Evolutionary conservation across 768 basidiomycete genomes (phyloP).

Genomic region (Kwoniella dendrophila): DNA sequence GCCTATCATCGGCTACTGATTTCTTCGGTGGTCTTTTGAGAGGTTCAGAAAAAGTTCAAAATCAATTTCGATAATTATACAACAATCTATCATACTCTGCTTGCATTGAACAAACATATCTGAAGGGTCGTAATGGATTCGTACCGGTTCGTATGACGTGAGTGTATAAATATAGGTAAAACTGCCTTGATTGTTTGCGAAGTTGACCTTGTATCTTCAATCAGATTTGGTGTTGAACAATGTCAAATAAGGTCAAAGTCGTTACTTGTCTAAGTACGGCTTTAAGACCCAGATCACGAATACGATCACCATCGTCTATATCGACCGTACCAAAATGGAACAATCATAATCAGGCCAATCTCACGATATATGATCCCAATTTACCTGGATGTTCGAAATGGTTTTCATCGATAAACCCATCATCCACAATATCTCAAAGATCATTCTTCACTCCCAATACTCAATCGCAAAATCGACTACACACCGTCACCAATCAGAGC

Average conservation of each 20-base stretch:
- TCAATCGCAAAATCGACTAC: background rate
- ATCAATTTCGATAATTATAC: too few relatives aligned
- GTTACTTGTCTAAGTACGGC: constrained; percentile 9
- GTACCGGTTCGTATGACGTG: too few relatives aligned
- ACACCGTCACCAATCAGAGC: background rate
- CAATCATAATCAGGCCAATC: background rate
- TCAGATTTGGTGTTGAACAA: constrained; percentile 1
- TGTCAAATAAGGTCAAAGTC: constrained; percentile 18
- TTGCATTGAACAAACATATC: too few relatives aligned
- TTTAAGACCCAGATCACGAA: background rate
- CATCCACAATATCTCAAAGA: background rate
- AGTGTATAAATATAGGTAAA: too few relatives aligned
- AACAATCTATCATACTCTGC: too few relatives aligned
- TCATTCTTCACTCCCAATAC: constrained; percentile 20
- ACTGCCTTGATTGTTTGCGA: too few relatives aligned
- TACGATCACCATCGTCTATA: background rate
- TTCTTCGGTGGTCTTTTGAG: background rate
- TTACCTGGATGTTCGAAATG: constrained; percentile 22
- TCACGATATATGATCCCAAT: background rate
- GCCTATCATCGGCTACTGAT: too few relatives aligned
- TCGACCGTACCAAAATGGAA: background rate
- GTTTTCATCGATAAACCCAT: background rate
- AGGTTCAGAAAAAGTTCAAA: too few relatives aligned
- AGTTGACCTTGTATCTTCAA: too few relatives aligned
- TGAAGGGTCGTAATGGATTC: too few relatives aligned